A percentile compares a stretch with the other conserved stretches of the same genome.
phyloP scores from a whole-genome alignment of 2,329 filamentous ascomycete species.

The Trichoderma atroviride region DNA sequence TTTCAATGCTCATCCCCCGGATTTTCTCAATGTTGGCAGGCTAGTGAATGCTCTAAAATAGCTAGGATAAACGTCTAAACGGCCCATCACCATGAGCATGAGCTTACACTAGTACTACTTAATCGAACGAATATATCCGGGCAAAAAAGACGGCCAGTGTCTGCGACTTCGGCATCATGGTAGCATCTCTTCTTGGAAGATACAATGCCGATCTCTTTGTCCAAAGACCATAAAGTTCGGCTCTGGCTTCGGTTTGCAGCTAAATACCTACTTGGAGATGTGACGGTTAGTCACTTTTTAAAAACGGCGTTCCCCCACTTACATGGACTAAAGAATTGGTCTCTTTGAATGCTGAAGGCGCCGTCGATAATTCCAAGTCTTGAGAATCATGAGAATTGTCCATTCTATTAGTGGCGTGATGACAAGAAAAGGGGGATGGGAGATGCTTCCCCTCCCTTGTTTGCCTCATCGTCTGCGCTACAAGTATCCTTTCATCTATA shows the following conservation, averaged over 20 bases:
- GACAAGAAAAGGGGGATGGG: background rate
- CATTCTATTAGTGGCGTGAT: constrained; percentile 1
- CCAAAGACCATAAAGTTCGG: background rate
- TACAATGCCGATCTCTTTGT: background rate
- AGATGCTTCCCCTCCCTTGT: background rate
- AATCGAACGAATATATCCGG: background rate
- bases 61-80: constrained; percentile 11
- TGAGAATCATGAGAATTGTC: background rate
- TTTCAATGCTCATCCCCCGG: constrained; percentile 5
- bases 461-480: background rate
- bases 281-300: background rate
- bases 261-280: background rate
- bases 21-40: background rate
- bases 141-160: background rate
- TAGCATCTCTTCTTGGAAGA: background rate
- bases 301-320: background rate
- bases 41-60: background rate
- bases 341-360: constrained; percentile 3
- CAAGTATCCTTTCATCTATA: background rate
- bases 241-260: background rate
- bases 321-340: constrained; percentile 9
- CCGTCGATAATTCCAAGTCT: background rate
- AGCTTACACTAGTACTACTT: background rate
- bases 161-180: background rate
- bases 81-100: background rate